These are phyloP conservation scores for Botrytis tulipae DNA, from an alignment of 2,329 filamentous ascomycete species.

Conservation along the genomic window DNA sequence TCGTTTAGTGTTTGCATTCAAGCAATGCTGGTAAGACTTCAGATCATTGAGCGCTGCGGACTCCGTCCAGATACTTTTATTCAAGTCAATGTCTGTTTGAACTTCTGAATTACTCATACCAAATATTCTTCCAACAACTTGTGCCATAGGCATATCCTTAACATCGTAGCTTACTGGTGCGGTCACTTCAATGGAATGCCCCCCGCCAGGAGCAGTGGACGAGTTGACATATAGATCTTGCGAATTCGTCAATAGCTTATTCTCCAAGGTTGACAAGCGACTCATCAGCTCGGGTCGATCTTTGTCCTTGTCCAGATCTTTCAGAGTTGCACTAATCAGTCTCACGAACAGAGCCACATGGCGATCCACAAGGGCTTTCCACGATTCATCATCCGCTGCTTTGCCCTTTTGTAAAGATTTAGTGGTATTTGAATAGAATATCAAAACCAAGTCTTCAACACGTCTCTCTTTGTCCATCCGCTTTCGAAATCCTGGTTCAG, in stretches of 20 bases:
- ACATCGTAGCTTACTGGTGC: conserved; percentile 86
- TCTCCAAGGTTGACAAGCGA: conserved; percentile 79
- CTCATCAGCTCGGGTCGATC: conserved; percentile 82
- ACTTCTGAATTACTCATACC: conserved; percentile 74
- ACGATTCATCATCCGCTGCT: conserved; percentile 75
- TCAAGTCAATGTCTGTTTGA: conserved; percentile 81
- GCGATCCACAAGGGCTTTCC: conserved; percentile 88
- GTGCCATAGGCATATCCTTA: conserved; percentile 94
- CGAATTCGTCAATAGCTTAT: conserved; percentile 89
- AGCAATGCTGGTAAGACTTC: conserved; percentile 86
- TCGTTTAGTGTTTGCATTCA: conserved; percentile 73
- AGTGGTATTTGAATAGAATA: conserved; percentile 93
- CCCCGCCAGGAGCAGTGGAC: conserved; percentile 54
- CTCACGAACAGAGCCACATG: conserved; percentile 94
- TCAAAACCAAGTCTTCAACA: conserved; percentile 87
- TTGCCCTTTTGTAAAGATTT: conserved; percentile 83
- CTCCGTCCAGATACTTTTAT: conserved; percentile 83
- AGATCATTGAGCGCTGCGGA: conserved; percentile 86
- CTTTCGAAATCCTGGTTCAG: conserved; percentile 82
- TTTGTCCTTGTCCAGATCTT: conserved; percentile 79
- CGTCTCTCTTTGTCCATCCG: conserved; percentile 91
- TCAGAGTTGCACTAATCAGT: conserved; percentile 75
- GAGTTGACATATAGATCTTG: conserved; percentile 74
- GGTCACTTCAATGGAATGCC: conserved; percentile 72
- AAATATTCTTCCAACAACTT: conserved; percentile 84